These are phyloP conservation scores for Diaporthe caulivora DNA, from an alignment of 2,329 filamentous ascomycete genomes.

Conservation along the genomic window DNA sequence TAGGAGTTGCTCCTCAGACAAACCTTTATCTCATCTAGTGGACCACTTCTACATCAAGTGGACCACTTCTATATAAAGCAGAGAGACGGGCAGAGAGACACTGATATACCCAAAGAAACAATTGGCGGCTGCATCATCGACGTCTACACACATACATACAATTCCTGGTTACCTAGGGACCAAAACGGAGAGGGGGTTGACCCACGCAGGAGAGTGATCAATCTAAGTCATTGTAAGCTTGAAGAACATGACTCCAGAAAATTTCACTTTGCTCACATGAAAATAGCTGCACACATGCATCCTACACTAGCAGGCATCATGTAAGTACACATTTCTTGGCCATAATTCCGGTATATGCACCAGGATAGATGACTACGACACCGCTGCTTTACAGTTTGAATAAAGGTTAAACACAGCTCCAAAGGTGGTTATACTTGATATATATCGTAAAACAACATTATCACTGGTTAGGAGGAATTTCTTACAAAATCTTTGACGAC, in stretches of 20 bases:
- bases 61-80: too few species aligned
- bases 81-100: background rate
- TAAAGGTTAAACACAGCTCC: background rate
- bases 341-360: too few species aligned
- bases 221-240: background rate
- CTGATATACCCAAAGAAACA: background rate
- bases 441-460: background rate
- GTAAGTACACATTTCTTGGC: too few species aligned
- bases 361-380: background rate
- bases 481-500: background rate
- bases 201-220: conserved; percentile 15
- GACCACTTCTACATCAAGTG: background rate
- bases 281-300: background rate
- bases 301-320: too few species aligned
- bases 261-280: background rate
- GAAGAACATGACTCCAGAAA: background rate
- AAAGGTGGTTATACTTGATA: background rate
- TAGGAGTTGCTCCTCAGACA: conserved; percentile 1
- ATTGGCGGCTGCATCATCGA: background rate
- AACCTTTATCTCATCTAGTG: conserved; percentile 24
- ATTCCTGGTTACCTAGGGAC: background rate
- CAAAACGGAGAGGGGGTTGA: background rate
- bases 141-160: background rate
- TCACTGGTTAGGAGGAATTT: background rate
- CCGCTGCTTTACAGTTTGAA: background rate